Conservation (phyloP, 371 early-diverging fungal genomes). For the Mucor saturninus region DNA sequence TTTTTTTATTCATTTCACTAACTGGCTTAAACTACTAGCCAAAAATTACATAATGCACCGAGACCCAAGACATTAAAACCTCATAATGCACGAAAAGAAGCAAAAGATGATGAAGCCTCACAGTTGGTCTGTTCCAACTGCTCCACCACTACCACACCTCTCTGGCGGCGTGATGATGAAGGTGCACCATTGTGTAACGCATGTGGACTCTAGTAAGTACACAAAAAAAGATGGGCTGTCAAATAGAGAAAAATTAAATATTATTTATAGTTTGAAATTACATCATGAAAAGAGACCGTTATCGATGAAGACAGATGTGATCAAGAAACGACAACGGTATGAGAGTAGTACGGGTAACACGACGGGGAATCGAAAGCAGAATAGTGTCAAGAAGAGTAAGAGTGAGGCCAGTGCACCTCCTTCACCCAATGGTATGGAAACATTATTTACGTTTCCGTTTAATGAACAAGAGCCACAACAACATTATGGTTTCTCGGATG, state of each 20-base stretch:
- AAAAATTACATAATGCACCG: conserved; percentile 77
- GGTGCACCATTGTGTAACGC: conserved; percentile 92
- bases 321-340: conserved; percentile 80
- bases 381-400: conserved; percentile 17
- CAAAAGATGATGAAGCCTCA: conserved; percentile 39
- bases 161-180: conserved; percentile 91
- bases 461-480: conserved; percentile 12
- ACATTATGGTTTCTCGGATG: neutral
- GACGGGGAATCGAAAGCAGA: conserved; percentile 7
- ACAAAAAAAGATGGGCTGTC: neutral
- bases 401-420: conserved; percentile 2
- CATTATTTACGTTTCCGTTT: neutral
- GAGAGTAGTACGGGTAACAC: too few relatives aligned
- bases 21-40: conserved; percentile 11
- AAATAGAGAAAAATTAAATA: neutral
- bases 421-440: neutral
- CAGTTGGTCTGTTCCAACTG: conserved; percentile 85
- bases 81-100: conserved; percentile 38
- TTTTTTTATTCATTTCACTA: neutral
- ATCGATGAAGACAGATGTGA: conserved; percentile 77
- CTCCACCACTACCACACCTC: conserved; percentile 85
- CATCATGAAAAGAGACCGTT: conserved; percentile 83
- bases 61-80: conserved; percentile 60
- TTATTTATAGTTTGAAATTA: conserved; percentile 63
- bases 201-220: conserved; percentile 88